Evolutionary conservation across 208 protist species (phyloP).

Genomic region (Dictyostelium gargantuum): DNA sequence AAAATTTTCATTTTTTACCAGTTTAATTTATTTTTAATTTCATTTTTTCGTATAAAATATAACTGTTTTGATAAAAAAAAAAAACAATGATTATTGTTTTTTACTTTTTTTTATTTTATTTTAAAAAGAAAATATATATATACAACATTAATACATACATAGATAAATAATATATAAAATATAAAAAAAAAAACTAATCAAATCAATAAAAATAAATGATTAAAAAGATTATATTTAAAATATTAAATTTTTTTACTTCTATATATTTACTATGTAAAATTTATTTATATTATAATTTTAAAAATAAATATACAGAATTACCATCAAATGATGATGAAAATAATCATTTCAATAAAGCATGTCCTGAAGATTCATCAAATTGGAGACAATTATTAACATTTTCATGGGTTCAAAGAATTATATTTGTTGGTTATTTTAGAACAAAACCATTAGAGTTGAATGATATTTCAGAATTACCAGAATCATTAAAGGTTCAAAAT

Average conservation of each 20-base stretch:
- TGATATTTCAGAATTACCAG: not conserved
- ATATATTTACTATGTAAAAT: not conserved
- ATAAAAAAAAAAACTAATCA: no score
- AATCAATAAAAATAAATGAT: no score
- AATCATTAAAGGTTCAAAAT: not conserved
- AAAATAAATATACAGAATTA: not conserved
- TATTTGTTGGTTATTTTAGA: not conserved
- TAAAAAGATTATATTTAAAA: not conserved
- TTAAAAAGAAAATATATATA: no score
- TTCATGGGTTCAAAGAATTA: constrained; percentile 10
- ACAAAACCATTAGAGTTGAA: not conserved
- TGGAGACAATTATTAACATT: not conserved
- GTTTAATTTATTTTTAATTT: no score
- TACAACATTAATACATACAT: no score
- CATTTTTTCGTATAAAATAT: no score
- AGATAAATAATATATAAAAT: no score
- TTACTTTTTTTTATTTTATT: no score
- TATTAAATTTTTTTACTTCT: not conserved
- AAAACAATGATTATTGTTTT: no score
- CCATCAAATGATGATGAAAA: not conserved
- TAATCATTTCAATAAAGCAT: not conserved
- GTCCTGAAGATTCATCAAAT: not conserved
- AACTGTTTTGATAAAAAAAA: no score
- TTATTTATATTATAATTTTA: not conserved
- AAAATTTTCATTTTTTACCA: no score